Evolutionary conservation across 1,284 basidiomycete genomes (phyloP).

Genomic region (Afroboletus lepidellus): DNA sequence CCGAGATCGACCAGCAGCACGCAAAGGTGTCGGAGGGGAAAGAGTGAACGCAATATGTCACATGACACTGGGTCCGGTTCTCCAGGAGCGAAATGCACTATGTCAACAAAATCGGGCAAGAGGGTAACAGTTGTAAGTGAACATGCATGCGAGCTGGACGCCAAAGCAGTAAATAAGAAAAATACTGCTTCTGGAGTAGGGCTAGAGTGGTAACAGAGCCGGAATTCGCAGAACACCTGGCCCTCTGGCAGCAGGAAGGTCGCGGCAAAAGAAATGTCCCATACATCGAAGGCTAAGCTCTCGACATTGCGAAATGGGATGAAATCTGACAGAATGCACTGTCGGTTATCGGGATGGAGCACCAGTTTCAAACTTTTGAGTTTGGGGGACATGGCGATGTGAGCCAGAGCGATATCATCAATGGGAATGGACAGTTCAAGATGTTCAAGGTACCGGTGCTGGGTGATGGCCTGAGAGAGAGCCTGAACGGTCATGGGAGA

Average conservation of each 20-base stretch:
- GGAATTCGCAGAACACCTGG: neutral
- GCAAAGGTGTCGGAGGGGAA: neutral
- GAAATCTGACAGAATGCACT: neutral
- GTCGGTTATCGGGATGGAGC: neutral
- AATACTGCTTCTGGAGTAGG: neutral
- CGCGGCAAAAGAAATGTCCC: neutral
- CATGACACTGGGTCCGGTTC: neutral
- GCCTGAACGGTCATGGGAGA: neutral
- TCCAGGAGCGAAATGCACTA: neutral
- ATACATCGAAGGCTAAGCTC: neutral
- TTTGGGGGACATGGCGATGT: neutral
- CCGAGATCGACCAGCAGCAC: neutral
- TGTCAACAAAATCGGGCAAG: too few species aligned
- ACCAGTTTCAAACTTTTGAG: neutral
- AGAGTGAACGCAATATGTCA: neutral
- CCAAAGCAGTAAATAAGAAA: neutral
- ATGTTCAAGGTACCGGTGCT: neutral
- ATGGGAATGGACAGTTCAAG: neutral
- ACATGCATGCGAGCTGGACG: neutral
- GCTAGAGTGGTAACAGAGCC: neutral
- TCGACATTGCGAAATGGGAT: conserved; percentile 1
- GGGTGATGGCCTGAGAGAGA: neutral
- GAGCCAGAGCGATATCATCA: conserved; percentile 1
- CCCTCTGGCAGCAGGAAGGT: neutral
- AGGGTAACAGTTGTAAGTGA: neutral